Evolutionary conservation across 2,329 filamentous ascomycete genomes (phyloP).

Genomic region (Helminthosporium solani): DNA sequence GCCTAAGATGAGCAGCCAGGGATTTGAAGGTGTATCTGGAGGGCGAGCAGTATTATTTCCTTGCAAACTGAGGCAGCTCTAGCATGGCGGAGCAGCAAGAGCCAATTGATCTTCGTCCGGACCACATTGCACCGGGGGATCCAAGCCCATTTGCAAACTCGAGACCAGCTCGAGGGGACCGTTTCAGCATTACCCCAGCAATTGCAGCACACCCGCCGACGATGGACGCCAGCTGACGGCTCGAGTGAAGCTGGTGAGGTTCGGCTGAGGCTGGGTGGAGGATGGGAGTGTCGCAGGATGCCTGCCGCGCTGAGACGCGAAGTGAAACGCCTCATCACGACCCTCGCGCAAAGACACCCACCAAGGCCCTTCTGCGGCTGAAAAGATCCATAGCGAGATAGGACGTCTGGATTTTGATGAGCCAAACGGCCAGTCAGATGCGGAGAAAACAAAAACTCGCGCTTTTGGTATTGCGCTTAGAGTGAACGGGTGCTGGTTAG

Average conservation of each 20-base stretch:
- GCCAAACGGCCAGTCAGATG: not conserved
- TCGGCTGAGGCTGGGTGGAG: slow-evolving; percentile 3
- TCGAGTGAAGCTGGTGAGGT: slow-evolving; percentile 10
- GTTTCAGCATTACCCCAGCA: slow-evolving; percentile 23
- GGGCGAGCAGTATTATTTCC: slow-evolving; percentile 30
- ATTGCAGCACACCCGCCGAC: slow-evolving; percentile 7
- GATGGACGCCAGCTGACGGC: slow-evolving; percentile 5
- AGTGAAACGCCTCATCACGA: slow-evolving; percentile 1
- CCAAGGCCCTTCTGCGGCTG: not conserved
- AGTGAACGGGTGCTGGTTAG: not conserved
- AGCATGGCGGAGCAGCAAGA: slow-evolving; percentile 13
- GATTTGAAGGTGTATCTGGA: slow-evolving; percentile 20
- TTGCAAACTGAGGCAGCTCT: slow-evolving; percentile 31
- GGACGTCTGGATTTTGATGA: not conserved
- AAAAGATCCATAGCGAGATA: not conserved
- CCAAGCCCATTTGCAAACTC: slow-evolving; percentile 22
- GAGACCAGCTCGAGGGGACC: slow-evolving; percentile 19
- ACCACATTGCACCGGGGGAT: slow-evolving; percentile 16
- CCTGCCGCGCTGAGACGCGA: slow-evolving; percentile 3
- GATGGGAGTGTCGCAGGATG: slow-evolving; percentile 7
- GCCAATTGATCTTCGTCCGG: slow-evolving; percentile 14
- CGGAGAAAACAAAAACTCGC: not conserved
- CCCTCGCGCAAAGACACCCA: not conserved
- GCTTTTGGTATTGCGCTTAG: not conserved
- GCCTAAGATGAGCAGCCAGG: slow-evolving; percentile 10